Evolutionary conservation across 2,329 filamentous ascomycete species (phyloP).

Genomic region (Penicillium occitanis): DNA sequence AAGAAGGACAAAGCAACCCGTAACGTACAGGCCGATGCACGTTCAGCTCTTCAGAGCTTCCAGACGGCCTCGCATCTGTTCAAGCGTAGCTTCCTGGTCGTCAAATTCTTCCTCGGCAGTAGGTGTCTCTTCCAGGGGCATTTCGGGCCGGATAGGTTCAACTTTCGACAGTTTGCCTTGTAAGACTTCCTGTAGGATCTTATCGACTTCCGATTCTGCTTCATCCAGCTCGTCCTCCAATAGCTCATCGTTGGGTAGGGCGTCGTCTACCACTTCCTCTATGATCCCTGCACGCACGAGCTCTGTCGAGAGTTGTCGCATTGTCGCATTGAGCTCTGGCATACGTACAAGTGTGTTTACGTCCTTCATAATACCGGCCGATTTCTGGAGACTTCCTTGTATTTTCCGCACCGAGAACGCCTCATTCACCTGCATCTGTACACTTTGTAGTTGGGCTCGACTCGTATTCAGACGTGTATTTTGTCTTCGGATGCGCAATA

Average conservation of each 20-base stretch:
- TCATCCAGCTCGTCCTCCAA: conserved; percentile 72
- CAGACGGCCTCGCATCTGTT: conserved; percentile 88
- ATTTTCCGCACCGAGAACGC: conserved; percentile 95
- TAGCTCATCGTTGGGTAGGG: conserved; percentile 70
- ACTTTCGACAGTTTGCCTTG: conserved; percentile 75
- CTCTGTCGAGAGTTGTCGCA: conserved; percentile 83
- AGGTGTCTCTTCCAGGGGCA: conserved; percentile 50
- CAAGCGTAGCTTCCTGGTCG: conserved; percentile 84
- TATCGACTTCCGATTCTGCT: conserved; percentile 83
- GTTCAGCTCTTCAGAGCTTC: conserved; percentile 83
- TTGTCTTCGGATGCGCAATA: conserved; percentile 78
- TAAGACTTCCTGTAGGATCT: conserved; percentile 85
- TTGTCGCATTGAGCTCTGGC: conserved; percentile 83
- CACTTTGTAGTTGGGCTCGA: conserved; percentile 87
- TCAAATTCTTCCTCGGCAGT: conserved; percentile 71
- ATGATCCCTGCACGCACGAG: conserved; percentile 94
- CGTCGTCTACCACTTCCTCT: conserved; percentile 93
- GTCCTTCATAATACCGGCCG: conserved; percentile 94
- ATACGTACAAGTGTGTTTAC: conserved; percentile 82
- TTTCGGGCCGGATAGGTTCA: conserved; percentile 56
- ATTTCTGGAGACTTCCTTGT: conserved; percentile 82
- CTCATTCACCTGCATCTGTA: conserved; percentile 97
- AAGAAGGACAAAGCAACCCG: background rate
- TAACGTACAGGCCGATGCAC: background rate
- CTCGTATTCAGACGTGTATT: conserved; percentile 73